Evolutionary conservation across 2,329 filamentous ascomycete species (phyloP), one percentile per base, ranked within the genome.

Genomic region (Sporothrix curviconia): DNA sequence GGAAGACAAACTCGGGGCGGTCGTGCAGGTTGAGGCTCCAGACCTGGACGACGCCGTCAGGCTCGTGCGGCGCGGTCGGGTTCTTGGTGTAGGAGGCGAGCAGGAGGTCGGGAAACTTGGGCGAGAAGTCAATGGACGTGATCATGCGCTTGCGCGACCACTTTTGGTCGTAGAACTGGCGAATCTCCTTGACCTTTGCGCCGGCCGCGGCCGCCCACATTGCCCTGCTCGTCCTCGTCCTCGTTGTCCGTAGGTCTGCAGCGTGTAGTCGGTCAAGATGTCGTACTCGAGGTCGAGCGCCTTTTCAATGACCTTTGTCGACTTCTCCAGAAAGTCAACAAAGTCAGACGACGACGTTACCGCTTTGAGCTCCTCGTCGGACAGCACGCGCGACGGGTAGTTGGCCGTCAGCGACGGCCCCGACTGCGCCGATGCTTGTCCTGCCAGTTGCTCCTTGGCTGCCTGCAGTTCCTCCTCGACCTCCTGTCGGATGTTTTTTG

Each of bases 121-220:
- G 89, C 44, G 92, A 97, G 73, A 96, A 99, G 74, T 92, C 89
- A 65, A 99, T 85, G 66, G 91, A 89, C 69, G 90, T 96, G 68
- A 99, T 87, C 88, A 96, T 96, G 63, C 92, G 86, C 76, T 96
- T 96, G 77, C 95, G 95, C 68, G 90, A 95, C 89, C 92, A 96
- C 69, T 91, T 83, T 60, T 95, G 89, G 67, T 96, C 92, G 73
- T 89, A 96, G 72, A 97, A 96, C 66, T 96, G 92, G 36, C 88
- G 86, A 50, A 96, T 79, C 72, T 99, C 92, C 70, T 89, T 92
- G 65, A 95, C 83, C 62, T 87, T 82, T 64, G n/a, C 89, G 78
- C 40, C 87, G 84, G 52, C 86, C 87, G 62, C 87, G 86, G 4
- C 85, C 87, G 32, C 83, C 81, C 3, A 81, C 83, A 59, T 87